Evolutionary conservation across 306 rosid genomes (phyloP).

Genomic region (Cajanus cajan): DNA sequence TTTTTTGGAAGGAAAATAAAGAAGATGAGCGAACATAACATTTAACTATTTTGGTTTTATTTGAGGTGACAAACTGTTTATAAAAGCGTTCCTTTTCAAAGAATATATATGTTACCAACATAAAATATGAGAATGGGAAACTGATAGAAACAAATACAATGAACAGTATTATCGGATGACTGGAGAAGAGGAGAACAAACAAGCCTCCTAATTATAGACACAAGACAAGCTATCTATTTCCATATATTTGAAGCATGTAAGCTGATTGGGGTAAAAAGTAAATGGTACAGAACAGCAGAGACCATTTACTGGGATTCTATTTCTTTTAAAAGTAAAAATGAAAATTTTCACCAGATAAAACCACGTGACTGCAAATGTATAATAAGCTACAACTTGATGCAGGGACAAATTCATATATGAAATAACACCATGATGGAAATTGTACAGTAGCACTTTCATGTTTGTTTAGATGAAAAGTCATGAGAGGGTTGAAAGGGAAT

Average conservation of each 20-base stretch:
- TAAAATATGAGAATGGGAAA: neutral
- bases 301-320: conserved; percentile 17
- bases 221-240: neutral
- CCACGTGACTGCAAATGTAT: neutral
- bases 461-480: neutral
- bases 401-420: neutral
- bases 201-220: no score
- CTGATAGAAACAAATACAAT: neutral
- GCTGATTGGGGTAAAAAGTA: neutral
- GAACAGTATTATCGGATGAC: neutral
- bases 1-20: neutral
- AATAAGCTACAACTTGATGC: conserved; percentile 9
- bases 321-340: neutral
- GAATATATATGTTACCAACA: neutral
- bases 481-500: neutral
- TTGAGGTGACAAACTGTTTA: neutral
- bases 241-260: neutral
- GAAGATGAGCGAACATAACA: neutral
- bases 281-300: neutral
- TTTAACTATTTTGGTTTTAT: neutral
- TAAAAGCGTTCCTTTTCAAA: neutral
- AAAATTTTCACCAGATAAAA: conserved; percentile 10
- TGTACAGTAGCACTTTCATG: conserved; percentile 11
- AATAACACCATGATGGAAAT: neutral
- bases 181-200: no score